A percentile compares a stretch with the other conserved stretches of the same genome.
phyloP scores from a whole-genome alignment of 352 stramenopile genomes.

The Plasmopara viticola region DNA sequence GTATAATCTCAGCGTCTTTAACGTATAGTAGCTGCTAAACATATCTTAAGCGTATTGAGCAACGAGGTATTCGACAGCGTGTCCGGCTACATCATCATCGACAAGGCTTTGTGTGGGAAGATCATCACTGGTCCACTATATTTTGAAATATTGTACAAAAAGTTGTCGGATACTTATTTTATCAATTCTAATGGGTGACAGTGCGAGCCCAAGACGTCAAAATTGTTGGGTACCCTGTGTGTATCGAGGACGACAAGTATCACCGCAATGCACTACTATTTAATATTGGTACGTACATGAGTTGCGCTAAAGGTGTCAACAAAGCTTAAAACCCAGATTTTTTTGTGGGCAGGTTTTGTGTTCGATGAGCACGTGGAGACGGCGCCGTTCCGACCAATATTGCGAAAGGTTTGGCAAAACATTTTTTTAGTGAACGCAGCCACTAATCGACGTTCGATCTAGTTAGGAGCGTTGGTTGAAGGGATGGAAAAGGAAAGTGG shows the following conservation, averaged over 20 bases:
- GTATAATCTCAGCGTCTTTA: slow-evolving; percentile 7
- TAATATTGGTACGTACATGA: slow-evolving; percentile 51
- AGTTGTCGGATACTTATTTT: background rate
- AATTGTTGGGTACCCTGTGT: slow-evolving; percentile 83
- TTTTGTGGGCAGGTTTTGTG: slow-evolving; percentile 51
- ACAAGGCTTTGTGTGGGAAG: slow-evolving; percentile 82
- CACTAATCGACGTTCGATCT: slow-evolving; percentile 1
- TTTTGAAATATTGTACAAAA: background rate
- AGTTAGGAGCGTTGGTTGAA: slow-evolving; percentile 71
- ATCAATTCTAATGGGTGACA: slow-evolving; percentile 7
- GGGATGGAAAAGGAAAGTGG: slow-evolving; percentile 85
- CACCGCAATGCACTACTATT: slow-evolving; percentile 84
- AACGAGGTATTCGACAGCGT: slow-evolving; percentile 82
- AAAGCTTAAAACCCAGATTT: background rate
- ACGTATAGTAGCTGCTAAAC: background rate
- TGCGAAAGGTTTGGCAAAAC: slow-evolving; percentile 47
- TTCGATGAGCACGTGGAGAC: slow-evolving; percentile 72
- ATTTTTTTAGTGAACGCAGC: background rate
- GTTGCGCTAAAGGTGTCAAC: background rate
- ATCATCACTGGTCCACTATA: slow-evolving; percentile 59
- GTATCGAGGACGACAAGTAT: slow-evolving; percentile 88
- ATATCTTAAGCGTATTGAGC: slow-evolving; percentile 54
- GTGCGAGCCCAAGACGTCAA: slow-evolving; percentile 75
- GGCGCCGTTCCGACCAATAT: slow-evolving; percentile 71
- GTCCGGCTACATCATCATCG: slow-evolving; percentile 86